Evolutionary conservation across 1,284 basidiomycete species (phyloP).

Genomic region (Austroboletus novae-zelandiae): DNA sequence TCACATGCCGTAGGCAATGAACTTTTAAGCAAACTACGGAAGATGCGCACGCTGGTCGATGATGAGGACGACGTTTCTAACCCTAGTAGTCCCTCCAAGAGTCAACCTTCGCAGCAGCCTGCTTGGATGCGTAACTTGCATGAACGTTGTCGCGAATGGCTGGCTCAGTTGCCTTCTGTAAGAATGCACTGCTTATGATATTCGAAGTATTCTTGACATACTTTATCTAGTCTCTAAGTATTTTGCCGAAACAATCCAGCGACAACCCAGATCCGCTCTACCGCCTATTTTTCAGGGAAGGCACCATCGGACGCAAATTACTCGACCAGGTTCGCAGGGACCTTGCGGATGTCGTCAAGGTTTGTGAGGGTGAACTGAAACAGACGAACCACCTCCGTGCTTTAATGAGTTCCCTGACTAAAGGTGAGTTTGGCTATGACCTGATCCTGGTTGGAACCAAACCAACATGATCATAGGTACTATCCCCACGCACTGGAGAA

Average conservation of each 20-base stretch:
- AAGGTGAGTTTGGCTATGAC: constrained; percentile 51
- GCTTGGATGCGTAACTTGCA: constrained; percentile 89
- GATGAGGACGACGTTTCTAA: constrained; percentile 73
- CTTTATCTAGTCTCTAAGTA: constrained; percentile 54
- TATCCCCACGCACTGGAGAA: constrained; percentile 83
- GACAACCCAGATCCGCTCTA: constrained; percentile 83
- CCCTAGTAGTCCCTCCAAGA: constrained; percentile 51
- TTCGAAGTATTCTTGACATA: constrained; percentile 1
- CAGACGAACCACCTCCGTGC: constrained; percentile 92
- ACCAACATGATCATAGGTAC: constrained; percentile 52
- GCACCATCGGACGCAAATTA: constrained; percentile 74
- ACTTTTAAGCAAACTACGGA: constrained; percentile 80
- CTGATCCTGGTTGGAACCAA: constrained; percentile 1
- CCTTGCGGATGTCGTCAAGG: constrained; percentile 75
- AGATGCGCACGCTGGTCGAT: constrained; percentile 88
- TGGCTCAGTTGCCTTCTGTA: constrained; percentile 72
- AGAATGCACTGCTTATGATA: constrained; percentile 22
- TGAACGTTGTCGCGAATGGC: constrained; percentile 82
- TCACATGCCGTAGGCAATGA: constrained; percentile 62
- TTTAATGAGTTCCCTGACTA: constrained; percentile 84
- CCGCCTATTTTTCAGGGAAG: constrained; percentile 87
- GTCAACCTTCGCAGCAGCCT: constrained; percentile 71
- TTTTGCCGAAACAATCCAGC: constrained; percentile 56
- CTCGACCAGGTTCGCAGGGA: constrained; percentile 78
- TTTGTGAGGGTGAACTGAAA: constrained; percentile 85